Evolutionary conservation across 441 rosid species (phyloP), one percentile per base, ranked within the genome.

Genomic region (Adansonia rubrostipa): DNA sequence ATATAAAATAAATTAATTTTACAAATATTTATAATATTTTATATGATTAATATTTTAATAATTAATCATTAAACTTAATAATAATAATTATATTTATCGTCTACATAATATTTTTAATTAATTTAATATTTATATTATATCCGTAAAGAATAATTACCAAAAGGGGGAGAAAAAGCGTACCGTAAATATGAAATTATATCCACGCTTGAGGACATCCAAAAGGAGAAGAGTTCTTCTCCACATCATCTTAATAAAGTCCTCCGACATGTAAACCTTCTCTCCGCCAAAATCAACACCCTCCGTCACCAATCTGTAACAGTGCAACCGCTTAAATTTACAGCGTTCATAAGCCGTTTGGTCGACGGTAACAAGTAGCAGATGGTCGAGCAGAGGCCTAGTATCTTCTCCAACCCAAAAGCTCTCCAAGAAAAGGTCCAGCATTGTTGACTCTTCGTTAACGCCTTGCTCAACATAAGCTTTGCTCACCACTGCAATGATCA

Each of bases 391-490:
- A 8, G 75, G 75, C 76, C 84, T 67, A 0, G 97, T 93, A 66
- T 71, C 92, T 13, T 93, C 89, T 10, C 98, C 98, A 0, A 86
- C 70, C 98, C 97, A 93, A 62, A 94, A 88, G 77, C 97, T 87
- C 76, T 92, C 97, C 9, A 92, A 50, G 80, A 94, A 94, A 47
- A 92, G 83, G 85, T 93, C 95, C 9, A 93, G 67, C 96, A 94
- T 92, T 2, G 96, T 84, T 36, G 79, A 83, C 42, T 82, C 84
- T 2, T 24, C 44, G 14, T 84, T 85, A 10, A 42, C 78, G 20
- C 40, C 73, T 36, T 87, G 90, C 60, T 87, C 93, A 0, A 82
- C 96, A 13, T 94, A 92, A 1, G 97, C 98, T 77, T 66, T 83
- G 83, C 92, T 94, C 40, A 94, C 88, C 15, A 92, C 82, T 0